Conservation (phyloP, 2,329 filamentous ascomycete species). For the Curvularia hawaiiensis region DNA sequence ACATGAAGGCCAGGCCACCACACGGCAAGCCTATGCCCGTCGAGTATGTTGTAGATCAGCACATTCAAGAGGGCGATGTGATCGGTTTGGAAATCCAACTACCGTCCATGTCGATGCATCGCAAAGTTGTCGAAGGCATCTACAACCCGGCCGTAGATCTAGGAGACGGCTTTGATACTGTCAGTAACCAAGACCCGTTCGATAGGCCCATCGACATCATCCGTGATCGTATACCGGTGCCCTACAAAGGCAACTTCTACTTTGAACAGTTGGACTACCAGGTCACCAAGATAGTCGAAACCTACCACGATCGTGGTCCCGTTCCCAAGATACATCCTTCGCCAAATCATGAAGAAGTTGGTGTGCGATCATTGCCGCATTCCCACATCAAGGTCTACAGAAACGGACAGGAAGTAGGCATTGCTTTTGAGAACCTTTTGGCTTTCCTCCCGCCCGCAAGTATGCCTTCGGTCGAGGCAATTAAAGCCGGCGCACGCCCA, state of each 20-base stretch:
- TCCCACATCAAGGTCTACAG: slow-evolving; percentile 91
- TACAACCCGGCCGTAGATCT: slow-evolving; percentile 86
- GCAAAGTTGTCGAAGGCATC: slow-evolving; percentile 83
- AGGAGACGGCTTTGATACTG: slow-evolving; percentile 61
- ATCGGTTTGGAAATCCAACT: slow-evolving; percentile 92
- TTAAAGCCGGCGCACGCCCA: slow-evolving; percentile 76
- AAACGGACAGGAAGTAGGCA: slow-evolving; percentile 85
- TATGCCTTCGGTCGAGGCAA: slow-evolving; percentile 68
- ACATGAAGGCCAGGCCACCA: slow-evolving; percentile 47
- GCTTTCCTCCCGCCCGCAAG: slow-evolving; percentile 92
- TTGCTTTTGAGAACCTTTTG: slow-evolving; percentile 84
- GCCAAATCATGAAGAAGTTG: slow-evolving; percentile 72
- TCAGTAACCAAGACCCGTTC: slow-evolving; percentile 36
- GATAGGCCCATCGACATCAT: slow-evolving; percentile 78
- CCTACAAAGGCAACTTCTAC: slow-evolving; percentile 91
- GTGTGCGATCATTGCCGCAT: slow-evolving; percentile 84
- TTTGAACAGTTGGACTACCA: slow-evolving; percentile 94
- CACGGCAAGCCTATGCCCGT: slow-evolving; percentile 44
- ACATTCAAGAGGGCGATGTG: slow-evolving; percentile 87
- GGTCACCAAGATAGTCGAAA: slow-evolving; percentile 84
- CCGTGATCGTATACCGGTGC: slow-evolving; percentile 91
- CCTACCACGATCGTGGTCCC: slow-evolving; percentile 55
- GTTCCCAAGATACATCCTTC: slow-evolving; percentile 71
- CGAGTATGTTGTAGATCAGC: slow-evolving; percentile 66
- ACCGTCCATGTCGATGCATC: slow-evolving; percentile 82